Percentiles rank a stretch among this genome's conserved stretches.
Evolutionary conservation across 169 alveolate genomes (phyloP).

Genomic region (Eimeria necatrix): DNA sequence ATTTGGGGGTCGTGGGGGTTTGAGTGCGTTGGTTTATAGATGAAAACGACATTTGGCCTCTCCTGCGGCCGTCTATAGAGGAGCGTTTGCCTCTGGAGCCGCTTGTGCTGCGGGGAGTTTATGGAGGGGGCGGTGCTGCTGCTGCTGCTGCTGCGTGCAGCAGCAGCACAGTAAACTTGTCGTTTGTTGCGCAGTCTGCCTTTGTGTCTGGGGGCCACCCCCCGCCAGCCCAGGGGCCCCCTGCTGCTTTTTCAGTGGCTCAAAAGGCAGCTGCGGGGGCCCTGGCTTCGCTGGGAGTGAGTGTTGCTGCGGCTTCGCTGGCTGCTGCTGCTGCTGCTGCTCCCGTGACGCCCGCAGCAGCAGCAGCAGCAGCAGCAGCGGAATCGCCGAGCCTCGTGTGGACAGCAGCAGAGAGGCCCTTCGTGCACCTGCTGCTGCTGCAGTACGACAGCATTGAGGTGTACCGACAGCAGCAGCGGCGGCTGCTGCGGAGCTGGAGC

Average conservation of each 20-base stretch:
- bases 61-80: slow-evolving; percentile 54
- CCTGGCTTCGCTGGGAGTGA: slow-evolving; percentile 37
- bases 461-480: slow-evolving; percentile 71
- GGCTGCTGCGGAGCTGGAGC: slow-evolving; percentile 65
- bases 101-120: not conserved
- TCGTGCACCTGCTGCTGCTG: slow-evolving; percentile 71
- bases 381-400: slow-evolving; percentile 13
- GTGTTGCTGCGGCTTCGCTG: slow-evolving; percentile 24
- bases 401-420: slow-evolving; percentile 51
- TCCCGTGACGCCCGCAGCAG: slow-evolving; percentile 20
- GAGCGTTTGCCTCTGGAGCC: slow-evolving; percentile 74
- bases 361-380: slow-evolving; percentile 56
- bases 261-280: slow-evolving; percentile 40
- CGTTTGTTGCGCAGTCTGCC: not conserved
- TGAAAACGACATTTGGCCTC: slow-evolving; percentile 60
- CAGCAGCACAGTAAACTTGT: not conserved
- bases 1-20: not conserved
- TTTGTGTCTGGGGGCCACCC: no score
- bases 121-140: not conserved
- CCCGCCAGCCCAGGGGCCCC: not conserved
- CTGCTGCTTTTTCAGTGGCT: slow-evolving; percentile 59
- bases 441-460: slow-evolving; percentile 70
- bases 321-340: slow-evolving; percentile 54
- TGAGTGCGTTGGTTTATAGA: slow-evolving; percentile 26
- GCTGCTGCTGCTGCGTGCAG: not conserved